Base-by-base conservation (phyloP, 208 protist genomes). In the Leishmania mexicana region DNA sequence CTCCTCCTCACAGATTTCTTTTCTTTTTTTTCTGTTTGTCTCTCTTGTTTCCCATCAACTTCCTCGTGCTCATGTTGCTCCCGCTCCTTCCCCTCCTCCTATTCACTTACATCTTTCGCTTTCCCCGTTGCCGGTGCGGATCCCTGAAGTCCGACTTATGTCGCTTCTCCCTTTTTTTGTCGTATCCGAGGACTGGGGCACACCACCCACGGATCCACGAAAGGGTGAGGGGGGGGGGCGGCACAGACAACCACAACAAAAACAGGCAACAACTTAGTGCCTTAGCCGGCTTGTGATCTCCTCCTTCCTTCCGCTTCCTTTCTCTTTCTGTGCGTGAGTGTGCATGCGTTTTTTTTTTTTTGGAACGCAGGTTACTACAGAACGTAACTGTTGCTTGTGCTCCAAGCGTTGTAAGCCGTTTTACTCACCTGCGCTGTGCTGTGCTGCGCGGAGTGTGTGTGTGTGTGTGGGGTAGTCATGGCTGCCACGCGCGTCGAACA, bases 61-160 rank as follows among this genome's bases (percentile, higher is more conserved):
- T 68, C 31, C 62, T 35, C 31, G 10, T 40, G 13, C 62, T 21
- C 11, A 21, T 40, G 62, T 8, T 40, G 21, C 62, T 40, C 62
- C 31, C 31, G 13, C 62, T 8, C 31, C 31, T 40, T 40, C 31
- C 62, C 21, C 57, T 62, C 21, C 57, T 62, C 17, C 35, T 62
- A 75, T 86, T 70, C 47, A 76, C 68, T 60, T 60, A 38, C 79
- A 42, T 80, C 13, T 80, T 78, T 81, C 38, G 42, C 35, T 62
- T 70, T 75, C 65, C 75, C 75, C 24, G 31, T 75, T 75, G 70
- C 10, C 21, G 15, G 24, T n/a, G 40, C 40, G 31, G 68, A 38
- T 13, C 21, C 24, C 28, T 40, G n/a, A 13, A 13, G 47, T 75
- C 71, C 54, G 17, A n/a, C 47, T 17, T 75, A 40, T 7, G 71